A percentile compares a stretch with the other conserved stretches of the same genome.
phyloP scores from a whole-genome alignment of 2,329 filamentous ascomycete genomes.

The Aspergillus sp. region DNA sequence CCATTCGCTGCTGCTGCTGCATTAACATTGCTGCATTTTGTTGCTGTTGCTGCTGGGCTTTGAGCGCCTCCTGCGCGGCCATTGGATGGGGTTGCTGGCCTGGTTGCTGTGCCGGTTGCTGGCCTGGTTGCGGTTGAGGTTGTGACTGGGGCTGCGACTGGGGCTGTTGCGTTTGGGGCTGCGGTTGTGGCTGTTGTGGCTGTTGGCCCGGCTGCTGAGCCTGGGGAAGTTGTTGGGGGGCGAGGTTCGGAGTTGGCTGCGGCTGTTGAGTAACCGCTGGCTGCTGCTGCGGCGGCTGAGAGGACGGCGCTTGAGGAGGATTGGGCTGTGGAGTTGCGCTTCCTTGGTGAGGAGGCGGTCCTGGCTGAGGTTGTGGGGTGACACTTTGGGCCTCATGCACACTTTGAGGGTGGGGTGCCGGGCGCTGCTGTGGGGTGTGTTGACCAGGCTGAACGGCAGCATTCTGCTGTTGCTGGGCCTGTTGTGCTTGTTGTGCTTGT shows the following conservation, averaged over 20 bases:
- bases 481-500: conserved; percentile 35
- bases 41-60: conserved; percentile 37
- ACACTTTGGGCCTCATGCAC: conserved; percentile 43
- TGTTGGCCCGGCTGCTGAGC: conserved; percentile 34
- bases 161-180: conserved; percentile 27
- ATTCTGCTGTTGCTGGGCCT: conserved; percentile 27
- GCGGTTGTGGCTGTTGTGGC: conserved; percentile 33
- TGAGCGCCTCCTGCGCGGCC: conserved; percentile 41
- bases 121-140: conserved; percentile 22
- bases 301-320: conserved; percentile 30
- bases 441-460: conserved; percentile 37
- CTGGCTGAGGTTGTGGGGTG: conserved; percentile 46
- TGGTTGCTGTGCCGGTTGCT: conserved; percentile 36
- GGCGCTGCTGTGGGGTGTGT: conserved; percentile 42
- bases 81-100: conserved; percentile 39
- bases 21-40: conserved; percentile 41
- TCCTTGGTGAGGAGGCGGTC: conserved; percentile 38
- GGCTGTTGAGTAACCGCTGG: conserved; percentile 35
- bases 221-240: conserved; percentile 38
- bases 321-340: conserved; percentile 40
- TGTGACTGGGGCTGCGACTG: conserved; percentile 32
- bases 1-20: conserved; percentile 40
- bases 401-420: conserved; percentile 42
- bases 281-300: conserved; percentile 37
- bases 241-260: conserved; percentile 37